phyloP scores from a whole-genome alignment of 169 alveolate species.

The Eimeria falciformis region DNA sequence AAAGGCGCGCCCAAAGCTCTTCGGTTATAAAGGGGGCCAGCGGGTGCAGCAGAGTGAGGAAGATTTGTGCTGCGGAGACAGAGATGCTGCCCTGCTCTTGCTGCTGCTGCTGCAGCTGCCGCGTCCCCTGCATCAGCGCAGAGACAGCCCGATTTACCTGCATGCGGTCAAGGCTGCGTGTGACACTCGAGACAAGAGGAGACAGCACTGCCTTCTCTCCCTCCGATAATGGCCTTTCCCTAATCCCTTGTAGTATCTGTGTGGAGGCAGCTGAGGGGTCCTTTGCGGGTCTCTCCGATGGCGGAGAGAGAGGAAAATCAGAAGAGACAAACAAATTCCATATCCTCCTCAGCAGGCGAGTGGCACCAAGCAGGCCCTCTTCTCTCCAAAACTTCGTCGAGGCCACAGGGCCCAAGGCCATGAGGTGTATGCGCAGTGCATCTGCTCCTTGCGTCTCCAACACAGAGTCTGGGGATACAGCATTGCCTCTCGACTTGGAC shows the following conservation, averaged over 20 bases:
- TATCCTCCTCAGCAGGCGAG: constrained; percentile 63
- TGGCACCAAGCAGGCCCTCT: constrained; percentile 58
- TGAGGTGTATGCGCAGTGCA: constrained; percentile 87
- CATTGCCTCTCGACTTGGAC: constrained; percentile 78
- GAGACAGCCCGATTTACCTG: constrained; percentile 86
- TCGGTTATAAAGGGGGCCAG: constrained; percentile 90
- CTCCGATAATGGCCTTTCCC: background rate
- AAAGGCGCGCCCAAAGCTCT: constrained; percentile 82
- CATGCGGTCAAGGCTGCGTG: constrained; percentile 81
- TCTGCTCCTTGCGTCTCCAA: constrained; percentile 87
- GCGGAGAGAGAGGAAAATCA: background rate
- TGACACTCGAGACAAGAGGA: constrained; percentile 20
- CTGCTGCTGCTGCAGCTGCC: constrained; percentile 78
- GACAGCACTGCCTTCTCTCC: constrained; percentile 10
- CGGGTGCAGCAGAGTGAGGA: constrained; percentile 84
- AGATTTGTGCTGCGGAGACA: constrained; percentile 60
- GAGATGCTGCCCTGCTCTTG: constrained; percentile 73
- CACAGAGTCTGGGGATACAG: constrained; percentile 60
- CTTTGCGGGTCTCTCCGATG: background rate
- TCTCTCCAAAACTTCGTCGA: constrained; percentile 86
- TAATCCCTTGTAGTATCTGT: background rate
- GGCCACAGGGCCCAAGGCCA: constrained; percentile 92
- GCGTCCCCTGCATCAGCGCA: constrained; percentile 81
- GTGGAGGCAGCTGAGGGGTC: background rate
- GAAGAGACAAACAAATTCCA: constrained; percentile 41